Conservation (phyloP, 2,329 filamentous ascomycete species). For the Coniochaeta sp. region DNA sequence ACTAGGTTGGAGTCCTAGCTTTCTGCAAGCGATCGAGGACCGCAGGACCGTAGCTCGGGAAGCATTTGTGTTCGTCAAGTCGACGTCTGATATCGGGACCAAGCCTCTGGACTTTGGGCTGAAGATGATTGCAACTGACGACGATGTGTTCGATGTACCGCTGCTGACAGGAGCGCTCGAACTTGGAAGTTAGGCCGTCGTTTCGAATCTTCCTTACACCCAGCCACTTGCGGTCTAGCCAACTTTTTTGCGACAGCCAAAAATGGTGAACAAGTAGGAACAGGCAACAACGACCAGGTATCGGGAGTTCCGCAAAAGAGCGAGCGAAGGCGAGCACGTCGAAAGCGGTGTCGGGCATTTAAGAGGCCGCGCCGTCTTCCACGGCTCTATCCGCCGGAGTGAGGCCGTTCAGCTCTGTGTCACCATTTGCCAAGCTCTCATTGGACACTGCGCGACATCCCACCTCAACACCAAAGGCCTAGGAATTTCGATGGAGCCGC, state of each 20-base stretch:
- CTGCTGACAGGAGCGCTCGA: not conserved
- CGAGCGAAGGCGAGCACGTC: not conserved
- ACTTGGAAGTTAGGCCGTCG: not conserved
- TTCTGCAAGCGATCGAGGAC: not conserved
- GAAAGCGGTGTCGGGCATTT: not conserved
- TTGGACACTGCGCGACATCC: not conserved
- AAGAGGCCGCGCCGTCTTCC: not conserved
- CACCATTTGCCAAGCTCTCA: not conserved
- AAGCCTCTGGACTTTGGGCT: constrained; percentile 1
- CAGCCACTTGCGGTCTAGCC: not conserved
- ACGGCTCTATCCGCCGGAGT: not conserved
- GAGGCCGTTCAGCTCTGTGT: not conserved
- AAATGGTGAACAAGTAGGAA: not conserved
- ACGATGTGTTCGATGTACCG: not conserved
- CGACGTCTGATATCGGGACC: not conserved
- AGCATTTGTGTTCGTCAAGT: not conserved
- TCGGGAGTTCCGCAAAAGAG: not conserved
- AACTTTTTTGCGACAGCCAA: not conserved
- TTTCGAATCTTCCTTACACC: not conserved
- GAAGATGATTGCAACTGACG: not conserved
- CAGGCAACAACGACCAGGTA: not conserved
- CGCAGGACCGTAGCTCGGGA: not conserved
- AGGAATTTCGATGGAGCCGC: not conserved
- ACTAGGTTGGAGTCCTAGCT: not conserved
- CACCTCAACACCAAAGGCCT: not conserved